Evolutionary conservation across 352 stramenopile genomes (phyloP), one percentile per base, ranked within the genome.

Genomic region (Pythium sukuiense): DNA sequence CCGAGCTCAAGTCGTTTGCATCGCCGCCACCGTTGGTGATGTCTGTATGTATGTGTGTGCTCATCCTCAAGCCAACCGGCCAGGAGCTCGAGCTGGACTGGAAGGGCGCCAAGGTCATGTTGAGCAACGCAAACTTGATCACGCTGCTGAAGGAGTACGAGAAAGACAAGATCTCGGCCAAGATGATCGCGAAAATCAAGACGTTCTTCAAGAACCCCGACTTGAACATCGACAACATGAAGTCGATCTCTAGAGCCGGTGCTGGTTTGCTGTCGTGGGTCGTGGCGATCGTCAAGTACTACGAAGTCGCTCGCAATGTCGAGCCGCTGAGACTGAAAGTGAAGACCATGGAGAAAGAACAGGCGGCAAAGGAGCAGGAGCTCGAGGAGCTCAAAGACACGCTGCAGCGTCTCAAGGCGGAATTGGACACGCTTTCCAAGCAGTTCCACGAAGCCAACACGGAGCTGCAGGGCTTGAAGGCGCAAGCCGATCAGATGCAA

Each of bases 21-120:
- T 98, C 96, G 2, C 96, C 96, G 24, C 96, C 95, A 0, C 80
- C 90, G 13, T 71, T 96, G 6, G 95, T 99, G 32, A 97, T 98
- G 85, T 94, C 88, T 0, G 88, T 97, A n/a, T 97, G 89, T 55
- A 96, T 97, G 88, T 97, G 89, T 48, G 88, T 97, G 1, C 58
- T 96, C 32, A 93, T 94, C 49, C 80, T 99, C 24, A 94, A 96
- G 16, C 95, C 95, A 4, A 98, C 95, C 0, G 92, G 93, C 0
- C 87, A 97, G 67, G 86, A 95, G 55, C 79, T 98, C 6, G 94
- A 97, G 32, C 72, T 97, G 12, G 93, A 98, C 59, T 96, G 88
- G 85, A 97, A 98, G 67, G 93, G 95, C 13, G 90, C 92, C 18
- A 98, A 98, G 65, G 90, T 97, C 49, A 98, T 99, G 95, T 76